Evolutionary conservation across 2,329 filamentous ascomycete species (phyloP).

Genomic region (Cercospora berteroae): DNA sequence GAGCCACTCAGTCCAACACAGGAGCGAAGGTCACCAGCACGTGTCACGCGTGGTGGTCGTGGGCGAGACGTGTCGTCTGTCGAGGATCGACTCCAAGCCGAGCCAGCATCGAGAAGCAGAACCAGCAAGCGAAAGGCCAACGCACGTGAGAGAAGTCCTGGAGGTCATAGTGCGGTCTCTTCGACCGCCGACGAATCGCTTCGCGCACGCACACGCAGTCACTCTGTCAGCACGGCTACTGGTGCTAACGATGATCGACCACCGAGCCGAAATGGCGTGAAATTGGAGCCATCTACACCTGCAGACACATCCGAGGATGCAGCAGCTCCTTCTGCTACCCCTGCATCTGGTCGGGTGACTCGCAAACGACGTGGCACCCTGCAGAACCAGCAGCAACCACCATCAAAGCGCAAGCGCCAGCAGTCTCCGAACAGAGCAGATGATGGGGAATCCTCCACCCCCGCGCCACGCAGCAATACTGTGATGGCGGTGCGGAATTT

Average conservation of each 20-base stretch:
- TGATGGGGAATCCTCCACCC: slow-evolving; percentile 19
- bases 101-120: slow-evolving; percentile 17
- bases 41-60: slow-evolving; percentile 15
- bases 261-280: slow-evolving; percentile 42
- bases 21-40: slow-evolving; percentile 27
- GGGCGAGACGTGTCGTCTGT: slow-evolving; percentile 16
- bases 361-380: slow-evolving; percentile 38
- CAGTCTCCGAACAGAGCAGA: slow-evolving; percentile 29
- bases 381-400: slow-evolving; percentile 31
- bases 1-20: slow-evolving; percentile 39
- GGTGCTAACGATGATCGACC: slow-evolving; percentile 45
- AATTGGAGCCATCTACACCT: slow-evolving; percentile 49
- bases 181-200: slow-evolving; percentile 47
- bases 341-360: slow-evolving; percentile 30
- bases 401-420: slow-evolving; percentile 46
- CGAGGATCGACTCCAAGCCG: slow-evolving; percentile 19
- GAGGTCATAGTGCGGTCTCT: slow-evolving; percentile 44
- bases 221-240: slow-evolving; percentile 48
- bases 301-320: slow-evolving; percentile 44
- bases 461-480: slow-evolving; percentile 32
- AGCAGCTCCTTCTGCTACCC: slow-evolving; percentile 30
- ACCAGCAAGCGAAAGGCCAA: slow-evolving; percentile 17
- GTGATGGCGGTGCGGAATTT: slow-evolving; percentile 52
- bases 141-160: slow-evolving; percentile 29
- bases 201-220: slow-evolving; percentile 48